Percentiles rank a stretch among this genome's conserved stretches.
Evolutionary conservation across 495 filamentous ascomycete genomes (phyloP).

Genomic region (Xylaria telfairii): DNA sequence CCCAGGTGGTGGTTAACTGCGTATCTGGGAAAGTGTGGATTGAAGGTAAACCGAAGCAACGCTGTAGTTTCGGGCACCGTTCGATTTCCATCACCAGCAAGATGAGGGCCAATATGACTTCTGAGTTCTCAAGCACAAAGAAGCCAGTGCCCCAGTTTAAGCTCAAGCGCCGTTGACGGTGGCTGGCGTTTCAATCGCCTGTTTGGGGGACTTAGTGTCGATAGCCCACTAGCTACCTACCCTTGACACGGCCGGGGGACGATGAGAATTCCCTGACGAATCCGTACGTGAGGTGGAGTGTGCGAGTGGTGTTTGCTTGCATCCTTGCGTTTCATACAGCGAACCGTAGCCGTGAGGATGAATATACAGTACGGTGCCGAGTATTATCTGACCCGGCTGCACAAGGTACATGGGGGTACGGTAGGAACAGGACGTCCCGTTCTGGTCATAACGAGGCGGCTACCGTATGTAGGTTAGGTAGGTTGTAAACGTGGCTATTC

Average conservation of each 20-base stretch:
- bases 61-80: slow-evolving; percentile 2
- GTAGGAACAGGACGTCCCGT: not conserved
- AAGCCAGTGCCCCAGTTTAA: not conserved
- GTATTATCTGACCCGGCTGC: not conserved
- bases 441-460: slow-evolving; percentile 2
- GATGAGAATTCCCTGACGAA: slow-evolving; percentile 17
- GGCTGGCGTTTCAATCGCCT: slow-evolving; percentile 10
- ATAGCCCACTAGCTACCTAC: slow-evolving; percentile 8
- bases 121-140: not conserved
- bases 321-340: slow-evolving; percentile 24
- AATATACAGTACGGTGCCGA: not conserved
- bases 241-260: slow-evolving; percentile 11
- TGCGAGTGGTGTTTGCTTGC: slow-evolving; percentile 19
- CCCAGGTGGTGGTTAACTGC: not conserved
- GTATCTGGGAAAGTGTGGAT: not conserved
- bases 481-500: not conserved
- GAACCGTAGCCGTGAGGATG: slow-evolving; percentile 18
- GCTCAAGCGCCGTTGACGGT: slow-evolving; percentile 8
- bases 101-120: not conserved
- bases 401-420: not conserved
- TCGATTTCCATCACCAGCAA: not conserved
- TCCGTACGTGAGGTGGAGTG: slow-evolving; percentile 11
- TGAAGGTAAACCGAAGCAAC: not conserved
- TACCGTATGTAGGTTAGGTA: too few species aligned
- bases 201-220: not conserved